phyloP scores from a whole-genome alignment of 192 early-diverging fungal species.

The Podila epigama region DNA sequence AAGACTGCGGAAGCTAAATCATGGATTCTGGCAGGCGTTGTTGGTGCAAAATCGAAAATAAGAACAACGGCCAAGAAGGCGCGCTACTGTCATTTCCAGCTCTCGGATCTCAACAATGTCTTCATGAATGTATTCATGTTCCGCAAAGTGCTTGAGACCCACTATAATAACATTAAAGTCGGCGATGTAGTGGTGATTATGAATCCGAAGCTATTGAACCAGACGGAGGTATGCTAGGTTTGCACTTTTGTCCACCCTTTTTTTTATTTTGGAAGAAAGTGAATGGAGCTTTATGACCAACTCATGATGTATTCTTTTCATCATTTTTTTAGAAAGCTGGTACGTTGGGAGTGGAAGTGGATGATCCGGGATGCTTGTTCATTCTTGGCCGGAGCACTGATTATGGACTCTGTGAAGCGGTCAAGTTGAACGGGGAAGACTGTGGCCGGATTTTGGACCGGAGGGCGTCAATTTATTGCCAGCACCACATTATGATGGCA shows the following conservation, averaged over 20 bases:
- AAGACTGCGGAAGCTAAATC: neutral
- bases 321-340: constrained; percentile 18
- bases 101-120: constrained; percentile 20
- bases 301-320: neutral
- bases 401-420: constrained; percentile 30
- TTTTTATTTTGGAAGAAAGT: neutral
- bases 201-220: constrained; percentile 32
- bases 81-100: constrained; percentile 25
- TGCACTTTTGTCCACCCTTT: neutral
- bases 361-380: constrained; percentile 24
- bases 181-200: constrained; percentile 35
- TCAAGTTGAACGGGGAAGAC: constrained; percentile 28
- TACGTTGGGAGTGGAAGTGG: constrained; percentile 25
- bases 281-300: no score
- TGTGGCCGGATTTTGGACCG: constrained; percentile 25
- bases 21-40: constrained; percentile 34
- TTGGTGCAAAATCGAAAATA: constrained; percentile 32
- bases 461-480: constrained; percentile 29
- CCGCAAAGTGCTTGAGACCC: constrained; percentile 14
- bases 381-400: constrained; percentile 20
- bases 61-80: constrained; percentile 19
- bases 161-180: constrained; percentile 9
- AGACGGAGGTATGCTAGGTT: constrained; percentile 26
- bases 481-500: constrained; percentile 40
- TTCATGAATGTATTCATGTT: constrained; percentile 39